Base-by-base conservation (phyloP, 2,329 filamentous ascomycete species). In the Thelonectria blattea region DNA sequence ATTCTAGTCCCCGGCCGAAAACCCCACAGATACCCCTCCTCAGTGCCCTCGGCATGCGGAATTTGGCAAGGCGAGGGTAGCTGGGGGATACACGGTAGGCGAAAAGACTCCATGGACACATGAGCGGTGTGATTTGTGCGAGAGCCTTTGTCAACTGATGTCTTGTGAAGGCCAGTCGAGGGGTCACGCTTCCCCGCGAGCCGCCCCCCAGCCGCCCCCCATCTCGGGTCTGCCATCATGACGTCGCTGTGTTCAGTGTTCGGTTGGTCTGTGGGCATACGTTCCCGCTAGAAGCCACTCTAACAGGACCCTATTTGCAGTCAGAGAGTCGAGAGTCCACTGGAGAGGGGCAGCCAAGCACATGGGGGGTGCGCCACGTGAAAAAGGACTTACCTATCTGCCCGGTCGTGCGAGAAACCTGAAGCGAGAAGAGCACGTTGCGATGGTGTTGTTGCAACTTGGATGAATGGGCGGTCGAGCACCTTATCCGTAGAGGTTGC, bases 191-290 rank as follows among this genome's bases (percentile, higher is more conserved):
- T 22, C 48, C 48, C 20, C 34, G 48, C 18, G 34, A 48, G 24
- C 46, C n/a, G n/a, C n/a, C n/a, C n/a, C n/a, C n/a, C n/a, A n/a
- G n/a, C n/a, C n/a, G n/a, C n/a, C 46, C 46, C 46, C 22, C 39
- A 3, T 10, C 8, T 30, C 8, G 27, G 27, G 27, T 30, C 27
- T 30, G 5, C 27, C 27, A 30, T 41, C 17, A 58, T 58, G 56
- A 52, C 56, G 56, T 58, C 56, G 56, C 56, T 52, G 32, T 52
- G 56, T 17, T 32, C 56, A 48, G 22, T 52, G 56, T 17, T 32
- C 24, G 12, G 50, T 43, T 45, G 50, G 50, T 9, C 50, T 52
- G 50, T 52, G 50, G 41, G 50, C 43, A 39, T 39, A 43, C 42
- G 42, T 46, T 46, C 42, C 42, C 42, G 42, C 42, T 46, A 22